Evolutionary conservation across 2,329 filamentous ascomycete genomes (phyloP).

Genomic region (Colletotrichum tofieldiae): DNA sequence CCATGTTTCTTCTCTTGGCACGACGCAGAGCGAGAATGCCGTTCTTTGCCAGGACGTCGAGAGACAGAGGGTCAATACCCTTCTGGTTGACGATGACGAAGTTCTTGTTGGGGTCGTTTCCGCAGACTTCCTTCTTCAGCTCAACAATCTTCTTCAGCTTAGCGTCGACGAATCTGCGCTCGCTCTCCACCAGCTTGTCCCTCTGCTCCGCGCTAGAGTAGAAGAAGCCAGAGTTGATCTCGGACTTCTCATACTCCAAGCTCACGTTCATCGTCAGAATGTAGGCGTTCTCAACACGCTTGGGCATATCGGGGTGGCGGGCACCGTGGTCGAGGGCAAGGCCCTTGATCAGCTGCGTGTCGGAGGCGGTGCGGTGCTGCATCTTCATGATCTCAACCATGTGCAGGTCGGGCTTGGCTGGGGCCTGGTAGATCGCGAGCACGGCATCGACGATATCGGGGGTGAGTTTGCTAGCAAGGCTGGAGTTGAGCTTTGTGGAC

Average conservation of each 20-base stretch:
- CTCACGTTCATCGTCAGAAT: conserved; percentile 97
- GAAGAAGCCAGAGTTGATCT: conserved; percentile 99
- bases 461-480: conserved; percentile 90
- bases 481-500: conserved; percentile 93
- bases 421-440: conserved; percentile 90
- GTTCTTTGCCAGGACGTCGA: conserved; percentile 98
- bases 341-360: conserved; percentile 95
- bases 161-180: conserved; percentile 94
- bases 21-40: conserved; percentile 94
- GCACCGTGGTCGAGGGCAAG: conserved; percentile 96
- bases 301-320: conserved; percentile 98
- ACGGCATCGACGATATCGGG: conserved; percentile 97
- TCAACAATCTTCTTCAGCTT: conserved; percentile 98
- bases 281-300: conserved; percentile 93
- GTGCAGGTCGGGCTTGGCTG: conserved; percentile 94
- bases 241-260: conserved; percentile 98
- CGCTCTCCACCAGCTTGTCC: conserved; percentile 97
- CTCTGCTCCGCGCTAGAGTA: conserved; percentile 97
- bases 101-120: conserved; percentile 91
- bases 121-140: conserved; percentile 97
- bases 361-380: conserved; percentile 96
- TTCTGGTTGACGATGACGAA: conserved; percentile 99
- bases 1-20: conserved; percentile 99
- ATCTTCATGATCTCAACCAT: conserved; percentile 99
- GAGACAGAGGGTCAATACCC: conserved; percentile 95